A percentile compares a stretch with the other conserved stretches of the same genome.
phyloP scores from a whole-genome alignment of 495 filamentous ascomycete species.

The Xylaria telfairii region DNA sequence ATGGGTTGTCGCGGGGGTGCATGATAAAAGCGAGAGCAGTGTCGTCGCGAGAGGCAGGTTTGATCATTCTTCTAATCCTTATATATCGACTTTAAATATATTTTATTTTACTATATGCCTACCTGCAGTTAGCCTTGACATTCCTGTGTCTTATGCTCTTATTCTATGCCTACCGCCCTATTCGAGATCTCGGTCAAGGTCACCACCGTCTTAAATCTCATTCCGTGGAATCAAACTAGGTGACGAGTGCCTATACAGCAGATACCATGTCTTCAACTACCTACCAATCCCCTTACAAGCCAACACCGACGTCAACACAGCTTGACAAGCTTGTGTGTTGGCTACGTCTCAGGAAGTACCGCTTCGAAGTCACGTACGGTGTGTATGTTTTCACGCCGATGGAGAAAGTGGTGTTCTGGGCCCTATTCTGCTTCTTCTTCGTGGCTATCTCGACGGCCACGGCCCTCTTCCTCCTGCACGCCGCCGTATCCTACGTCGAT shows the following conservation, averaged over 20 bases:
- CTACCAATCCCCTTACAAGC: conserved; percentile 21
- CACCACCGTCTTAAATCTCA: not conserved
- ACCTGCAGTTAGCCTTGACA: not conserved
- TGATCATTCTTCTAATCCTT: not conserved
- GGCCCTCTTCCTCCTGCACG: conserved; percentile 22
- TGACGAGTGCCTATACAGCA: not conserved
- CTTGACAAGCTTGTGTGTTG: conserved; percentile 37
- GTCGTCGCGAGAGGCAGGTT: not conserved
- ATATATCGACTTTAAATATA: not conserved
- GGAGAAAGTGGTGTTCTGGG: conserved; percentile 50
- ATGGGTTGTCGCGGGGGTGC: not conserved
- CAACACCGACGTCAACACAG: conserved; percentile 24
- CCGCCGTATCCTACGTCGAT: conserved; percentile 23
- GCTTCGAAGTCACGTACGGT: conserved; percentile 54
- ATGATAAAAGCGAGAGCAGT: conserved; percentile 13
- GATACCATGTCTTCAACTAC: conserved; percentile 17
- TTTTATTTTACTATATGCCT: not conserved
- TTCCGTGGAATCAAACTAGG: not conserved
- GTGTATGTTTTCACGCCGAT: conserved; percentile 55
- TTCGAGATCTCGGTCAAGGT: not conserved
- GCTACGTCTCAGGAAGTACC: conserved; percentile 56
- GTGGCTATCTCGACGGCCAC: conserved; percentile 32
- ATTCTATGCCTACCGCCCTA: not conserved
- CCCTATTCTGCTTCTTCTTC: conserved; percentile 37
- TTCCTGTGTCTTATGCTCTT: not conserved